phyloP scores from a whole-genome alignment of 352 stramenopile species.

The Pythium sp. region DNA sequence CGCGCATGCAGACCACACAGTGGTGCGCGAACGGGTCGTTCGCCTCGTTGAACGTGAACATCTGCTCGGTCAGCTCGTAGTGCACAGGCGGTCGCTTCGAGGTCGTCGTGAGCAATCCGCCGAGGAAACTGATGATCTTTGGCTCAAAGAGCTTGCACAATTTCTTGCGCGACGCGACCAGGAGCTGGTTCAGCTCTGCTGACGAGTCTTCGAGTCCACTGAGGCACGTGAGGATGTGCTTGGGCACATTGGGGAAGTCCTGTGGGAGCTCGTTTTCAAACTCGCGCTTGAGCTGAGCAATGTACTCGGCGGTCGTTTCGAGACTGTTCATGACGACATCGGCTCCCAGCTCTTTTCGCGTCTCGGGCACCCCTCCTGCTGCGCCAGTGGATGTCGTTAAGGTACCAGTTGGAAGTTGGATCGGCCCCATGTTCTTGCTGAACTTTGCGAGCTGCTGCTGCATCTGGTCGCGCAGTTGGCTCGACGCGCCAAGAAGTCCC shows the following conservation, averaged over 20 bases:
- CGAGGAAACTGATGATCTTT: slow-evolving; percentile 56
- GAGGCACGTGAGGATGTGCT: slow-evolving; percentile 71
- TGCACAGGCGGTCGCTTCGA: slow-evolving; percentile 45
- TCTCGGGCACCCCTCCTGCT: slow-evolving; percentile 24
- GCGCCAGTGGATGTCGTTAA: slow-evolving; percentile 11
- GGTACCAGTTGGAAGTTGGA: slow-evolving; percentile 25
- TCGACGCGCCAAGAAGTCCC: slow-evolving; percentile 48
- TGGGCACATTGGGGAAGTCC: slow-evolving; percentile 70
- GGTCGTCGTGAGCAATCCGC: slow-evolving; percentile 40
- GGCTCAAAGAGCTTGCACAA: slow-evolving; percentile 73
- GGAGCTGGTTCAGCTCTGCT: slow-evolving; percentile 62
- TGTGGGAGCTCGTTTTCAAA: slow-evolving; percentile 70
- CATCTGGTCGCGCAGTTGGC: slow-evolving; percentile 83
- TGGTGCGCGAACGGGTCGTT: slow-evolving; percentile 84
- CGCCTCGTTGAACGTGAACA: slow-evolving; percentile 86
- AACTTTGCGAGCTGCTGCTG: slow-evolving; percentile 84
- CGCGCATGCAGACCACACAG: slow-evolving; percentile 63
- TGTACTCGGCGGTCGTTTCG: slow-evolving; percentile 70
- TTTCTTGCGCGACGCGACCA: slow-evolving; percentile 70
- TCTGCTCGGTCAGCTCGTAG: slow-evolving; percentile 82
- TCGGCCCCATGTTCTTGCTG: slow-evolving; percentile 74
- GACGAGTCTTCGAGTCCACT: slow-evolving; percentile 71
- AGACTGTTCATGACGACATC: slow-evolving; percentile 86
- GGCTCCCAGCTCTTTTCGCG: slow-evolving; percentile 56
- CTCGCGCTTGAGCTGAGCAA: slow-evolving; percentile 73